Percentiles rank a stretch among this genome's conserved stretches.
phyloP scores from a whole-genome alignment of 805 yeast genomes.

The Candida nonsorbophila region DNA sequence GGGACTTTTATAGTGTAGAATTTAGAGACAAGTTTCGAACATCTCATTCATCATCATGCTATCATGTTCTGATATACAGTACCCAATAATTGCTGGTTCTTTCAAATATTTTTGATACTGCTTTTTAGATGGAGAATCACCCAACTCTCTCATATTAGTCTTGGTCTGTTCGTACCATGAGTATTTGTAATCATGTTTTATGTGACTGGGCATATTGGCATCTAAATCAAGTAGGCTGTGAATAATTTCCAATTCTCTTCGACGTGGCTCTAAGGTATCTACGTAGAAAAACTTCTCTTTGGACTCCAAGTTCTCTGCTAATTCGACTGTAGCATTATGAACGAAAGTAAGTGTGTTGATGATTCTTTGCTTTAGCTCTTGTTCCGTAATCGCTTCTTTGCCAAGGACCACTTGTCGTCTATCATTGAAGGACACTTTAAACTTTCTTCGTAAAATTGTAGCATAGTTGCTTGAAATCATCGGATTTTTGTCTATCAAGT shows the following conservation, averaged over 20 bases:
- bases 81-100: slow-evolving; percentile 12
- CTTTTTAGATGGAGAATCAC: slow-evolving; percentile 4
- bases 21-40: slow-evolving; percentile 19
- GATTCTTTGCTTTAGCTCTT: slow-evolving; percentile 15
- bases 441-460: slow-evolving; percentile 24
- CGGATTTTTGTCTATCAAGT: slow-evolving; percentile 14
- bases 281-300: slow-evolving; percentile 10
- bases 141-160: slow-evolving; percentile 2
- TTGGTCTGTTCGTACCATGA: slow-evolving; percentile 15
- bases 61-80: slow-evolving; percentile 17
- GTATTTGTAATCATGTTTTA: slow-evolving; percentile 20
- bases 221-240: slow-evolving; percentile 20
- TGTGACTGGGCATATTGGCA: slow-evolving; percentile 12
- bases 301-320: slow-evolving; percentile 6
- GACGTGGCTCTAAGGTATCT: slow-evolving; percentile 11
- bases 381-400: slow-evolving; percentile 2
- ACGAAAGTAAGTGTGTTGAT: slow-evolving; percentile 25
- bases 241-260: slow-evolving; percentile 18
- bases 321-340: slow-evolving; percentile 23
- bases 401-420: slow-evolving; percentile 11
- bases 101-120: slow-evolving; percentile 1
- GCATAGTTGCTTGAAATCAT: too few species aligned
- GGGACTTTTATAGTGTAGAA: background rate
- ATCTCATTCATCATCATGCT: slow-evolving; percentile 25
- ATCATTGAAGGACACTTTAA: slow-evolving; percentile 14